Conservation (phyloP, 1,284 basidiomycete species). For the Cystobasidium slooffiae region DNA sequence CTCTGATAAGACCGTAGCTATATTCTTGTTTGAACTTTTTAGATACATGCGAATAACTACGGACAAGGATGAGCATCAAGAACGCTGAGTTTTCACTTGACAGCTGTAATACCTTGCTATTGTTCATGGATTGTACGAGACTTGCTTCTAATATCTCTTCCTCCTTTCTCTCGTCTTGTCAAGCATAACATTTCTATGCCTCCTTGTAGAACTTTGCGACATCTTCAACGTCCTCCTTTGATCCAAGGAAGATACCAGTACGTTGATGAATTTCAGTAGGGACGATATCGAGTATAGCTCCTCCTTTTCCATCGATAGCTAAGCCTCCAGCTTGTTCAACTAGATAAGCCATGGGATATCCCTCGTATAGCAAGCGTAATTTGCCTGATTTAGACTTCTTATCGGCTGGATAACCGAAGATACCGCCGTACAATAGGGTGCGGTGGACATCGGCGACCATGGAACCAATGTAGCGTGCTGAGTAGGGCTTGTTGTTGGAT, state of each 20-base stretch:
- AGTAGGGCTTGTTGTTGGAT: slow-evolving; percentile 57
- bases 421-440: slow-evolving; percentile 95
- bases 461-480: slow-evolving; percentile 88
- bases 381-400: slow-evolving; percentile 98
- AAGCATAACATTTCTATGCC: neutral
- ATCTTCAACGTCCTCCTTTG: slow-evolving; percentile 91
- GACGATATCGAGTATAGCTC: slow-evolving; percentile 88
- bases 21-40: too few relatives aligned
- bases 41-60: too few relatives aligned
- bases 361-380: slow-evolving; percentile 92
- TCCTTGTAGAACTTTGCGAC: slow-evolving; percentile 71
- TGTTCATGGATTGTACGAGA: too few relatives aligned
- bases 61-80: too few relatives aligned
- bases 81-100: too few relatives aligned
- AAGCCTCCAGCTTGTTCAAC: slow-evolving; percentile 96
- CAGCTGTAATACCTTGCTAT: too few relatives aligned
- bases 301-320: slow-evolving; percentile 87
- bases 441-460: slow-evolving; percentile 99
- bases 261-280: slow-evolving; percentile 91
- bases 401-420: slow-evolving; percentile 96
- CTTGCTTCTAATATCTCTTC: neutral
- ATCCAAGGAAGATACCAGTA: slow-evolving; percentile 91
- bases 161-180: neutral
- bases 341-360: slow-evolving; percentile 98
- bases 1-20: too few relatives aligned